Conservation (phyloP, 148 eudicot genomes). For the Chenopodium berlandieri region DNA sequence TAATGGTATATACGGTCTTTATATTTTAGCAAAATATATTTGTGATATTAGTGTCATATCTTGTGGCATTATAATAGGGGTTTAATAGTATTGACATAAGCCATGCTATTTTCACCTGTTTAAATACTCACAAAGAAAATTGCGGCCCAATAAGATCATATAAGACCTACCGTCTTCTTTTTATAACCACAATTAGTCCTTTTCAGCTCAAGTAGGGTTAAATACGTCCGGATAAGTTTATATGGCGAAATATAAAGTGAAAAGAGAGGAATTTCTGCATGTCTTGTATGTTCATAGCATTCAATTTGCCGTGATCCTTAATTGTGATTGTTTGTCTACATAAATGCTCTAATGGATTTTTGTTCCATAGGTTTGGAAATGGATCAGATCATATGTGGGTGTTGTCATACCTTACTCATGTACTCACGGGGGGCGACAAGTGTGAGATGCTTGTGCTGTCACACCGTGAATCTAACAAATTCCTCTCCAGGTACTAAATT, state of each 20-base stretch:
- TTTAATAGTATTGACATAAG: neutral
- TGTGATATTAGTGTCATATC: no score
- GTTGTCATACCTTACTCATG: constrained; percentile 73
- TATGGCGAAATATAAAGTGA: neutral
- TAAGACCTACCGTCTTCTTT: neutral
- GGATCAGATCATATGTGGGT: constrained; percentile 74
- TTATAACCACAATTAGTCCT: neutral
- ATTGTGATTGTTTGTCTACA: neutral
- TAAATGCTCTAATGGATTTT: neutral
- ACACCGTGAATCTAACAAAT: constrained; percentile 51
- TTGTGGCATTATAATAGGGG: neutral
- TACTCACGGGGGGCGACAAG: constrained; percentile 75
- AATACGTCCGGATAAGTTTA: neutral
- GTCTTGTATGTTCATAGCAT: neutral
- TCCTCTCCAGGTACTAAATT: constrained; percentile 31
- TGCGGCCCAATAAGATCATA: neutral
- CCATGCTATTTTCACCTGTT: neutral
- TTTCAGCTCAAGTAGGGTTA: neutral
- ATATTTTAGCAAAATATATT: no score
- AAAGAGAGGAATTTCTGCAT: neutral
- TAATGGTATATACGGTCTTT: neutral
- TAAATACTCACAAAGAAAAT: neutral
- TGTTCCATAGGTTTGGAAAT: constrained; percentile 45
- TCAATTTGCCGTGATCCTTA: neutral
- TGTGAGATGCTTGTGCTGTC: constrained; percentile 83